phyloP scores from a whole-genome alignment of 371 early-diverging fungal species.

The Mucor saturninus region DNA sequence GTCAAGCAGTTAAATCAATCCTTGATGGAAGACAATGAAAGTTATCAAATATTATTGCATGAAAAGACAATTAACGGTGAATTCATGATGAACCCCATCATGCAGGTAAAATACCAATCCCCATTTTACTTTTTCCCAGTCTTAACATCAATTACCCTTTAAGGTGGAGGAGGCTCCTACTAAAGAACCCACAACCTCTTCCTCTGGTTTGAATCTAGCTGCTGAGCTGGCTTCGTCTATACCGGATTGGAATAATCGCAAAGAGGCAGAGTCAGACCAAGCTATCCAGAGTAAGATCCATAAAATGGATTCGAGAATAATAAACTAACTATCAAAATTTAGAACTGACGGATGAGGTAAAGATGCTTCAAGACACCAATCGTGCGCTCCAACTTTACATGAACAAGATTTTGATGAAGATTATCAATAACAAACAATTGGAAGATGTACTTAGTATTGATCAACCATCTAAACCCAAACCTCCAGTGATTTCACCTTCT shows the following conservation, averaged over 20 bases:
- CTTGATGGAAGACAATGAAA: conserved; percentile 85
- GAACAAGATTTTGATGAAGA: conserved; percentile 57
- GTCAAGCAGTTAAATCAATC: conserved; percentile 71
- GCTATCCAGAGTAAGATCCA: conserved; percentile 20
- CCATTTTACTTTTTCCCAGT: not conserved
- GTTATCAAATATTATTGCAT: conserved; percentile 80
- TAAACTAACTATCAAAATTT: not conserved
- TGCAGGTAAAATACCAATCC: conserved; percentile 44
- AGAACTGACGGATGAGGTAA: conserved; percentile 53
- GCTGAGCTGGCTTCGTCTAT: conserved; percentile 59
- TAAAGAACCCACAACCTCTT: conserved; percentile 33
- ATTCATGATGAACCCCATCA: conserved; percentile 66
- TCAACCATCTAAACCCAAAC: conserved; percentile 36
- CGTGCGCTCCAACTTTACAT: conserved; percentile 55
- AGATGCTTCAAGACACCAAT: conserved; percentile 50
- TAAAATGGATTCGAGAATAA: not conserved
- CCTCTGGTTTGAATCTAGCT: conserved; percentile 52
- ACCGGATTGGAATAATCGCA: conserved; percentile 31
- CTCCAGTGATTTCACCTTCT: not conserved
- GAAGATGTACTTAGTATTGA: conserved; percentile 57
- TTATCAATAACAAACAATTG: conserved; percentile 51
- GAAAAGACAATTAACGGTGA: conserved; percentile 85
- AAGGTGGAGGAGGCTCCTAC: conserved; percentile 20
- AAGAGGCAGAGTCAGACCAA: conserved; percentile 19
- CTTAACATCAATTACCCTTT: not conserved